These are phyloP conservation scores for Cercospora berteroae DNA, from an alignment of 2,329 filamentous ascomycete genomes.

Conservation along the genomic window DNA sequence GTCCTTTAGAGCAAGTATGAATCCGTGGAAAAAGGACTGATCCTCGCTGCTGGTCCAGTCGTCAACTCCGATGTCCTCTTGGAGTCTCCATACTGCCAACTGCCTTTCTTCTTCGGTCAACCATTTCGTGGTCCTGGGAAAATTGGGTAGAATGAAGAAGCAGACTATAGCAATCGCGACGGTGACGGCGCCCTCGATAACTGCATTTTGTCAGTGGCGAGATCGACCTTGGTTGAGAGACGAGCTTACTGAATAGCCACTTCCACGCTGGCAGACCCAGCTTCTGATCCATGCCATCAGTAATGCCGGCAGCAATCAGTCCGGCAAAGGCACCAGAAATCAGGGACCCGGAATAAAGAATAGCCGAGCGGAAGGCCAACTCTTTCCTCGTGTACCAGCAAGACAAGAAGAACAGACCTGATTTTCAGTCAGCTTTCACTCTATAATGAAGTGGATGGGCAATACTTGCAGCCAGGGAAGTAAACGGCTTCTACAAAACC, in stretches of 20 bases:
- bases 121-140: constrained; percentile 38
- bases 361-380: constrained; percentile 51
- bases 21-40: constrained; percentile 36
- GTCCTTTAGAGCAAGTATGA: constrained; percentile 36
- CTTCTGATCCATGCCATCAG: constrained; percentile 41
- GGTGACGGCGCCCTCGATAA: constrained; percentile 41
- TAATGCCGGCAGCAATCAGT: constrained; percentile 54
- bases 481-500: constrained; percentile 49
- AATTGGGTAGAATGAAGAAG: constrained; percentile 41
- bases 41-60: constrained; percentile 34
- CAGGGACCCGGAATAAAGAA: constrained; percentile 53
- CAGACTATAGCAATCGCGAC: constrained; percentile 37
- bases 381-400: constrained; percentile 57
- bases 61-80: constrained; percentile 38
- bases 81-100: constrained; percentile 35
- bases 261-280: constrained; percentile 39
- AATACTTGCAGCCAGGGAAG: constrained; percentile 41
- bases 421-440: not conserved
- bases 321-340: constrained; percentile 55
- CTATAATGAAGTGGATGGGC: not conserved
- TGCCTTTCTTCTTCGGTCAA: constrained; percentile 34
- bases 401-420: constrained; percentile 47
- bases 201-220: constrained; percentile 16
- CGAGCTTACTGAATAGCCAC: constrained; percentile 24
- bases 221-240: not conserved